Base-by-base conservation (phyloP, 768 basidiomycete species). In the Gloeopeniophorella convolvens region DNA sequence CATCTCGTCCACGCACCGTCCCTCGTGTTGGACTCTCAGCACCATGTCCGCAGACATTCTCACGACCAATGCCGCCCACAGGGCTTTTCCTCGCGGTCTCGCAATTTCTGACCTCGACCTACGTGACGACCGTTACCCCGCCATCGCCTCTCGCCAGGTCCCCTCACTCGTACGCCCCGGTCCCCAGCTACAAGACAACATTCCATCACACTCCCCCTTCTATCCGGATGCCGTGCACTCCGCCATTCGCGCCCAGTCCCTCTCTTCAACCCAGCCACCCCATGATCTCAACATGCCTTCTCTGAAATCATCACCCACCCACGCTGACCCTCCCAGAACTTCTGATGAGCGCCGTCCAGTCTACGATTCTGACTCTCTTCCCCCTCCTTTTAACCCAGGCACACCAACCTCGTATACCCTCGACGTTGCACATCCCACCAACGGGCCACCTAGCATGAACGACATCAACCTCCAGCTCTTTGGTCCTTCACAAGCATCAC, bases 61-160 rank as follows among this genome's bases (percentile, higher is more conserved):
- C 52, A 53, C 71, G 20, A 54, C 68, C 40, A 63, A 65, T 58
- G 53, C 35, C 67, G 63, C 59, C 60, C 72, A 51, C 32, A 65
- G 63, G 48, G 63, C 75, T 54, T 81, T 80, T 66, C 69, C 80
- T 43, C 73, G 72, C 59, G 67, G 73, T 34, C 71, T 83, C 51
- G 61, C 70, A 33, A 72, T 82, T 63, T 69, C 76, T 49, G 82
- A 83, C 50, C 71, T 79, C 55, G 79, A 82, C 65, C 75, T 79
- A 64, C 72, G 74, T 59, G 83, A 83, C 69, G 77, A 75, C 62
- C 72, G 83, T 62, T 82, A 83, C 57, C 69, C 75, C 15, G 49
- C 69, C 41, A 59, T 70, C 16, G 48, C 65, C 26, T 43, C 60
- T 20, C 39, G 42, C 51, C 39, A 52, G 51, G 36, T 42, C 44